Conservation (phyloP, 768 basidiomycete genomes). For the Boletus subcaerulescens region DNA sequence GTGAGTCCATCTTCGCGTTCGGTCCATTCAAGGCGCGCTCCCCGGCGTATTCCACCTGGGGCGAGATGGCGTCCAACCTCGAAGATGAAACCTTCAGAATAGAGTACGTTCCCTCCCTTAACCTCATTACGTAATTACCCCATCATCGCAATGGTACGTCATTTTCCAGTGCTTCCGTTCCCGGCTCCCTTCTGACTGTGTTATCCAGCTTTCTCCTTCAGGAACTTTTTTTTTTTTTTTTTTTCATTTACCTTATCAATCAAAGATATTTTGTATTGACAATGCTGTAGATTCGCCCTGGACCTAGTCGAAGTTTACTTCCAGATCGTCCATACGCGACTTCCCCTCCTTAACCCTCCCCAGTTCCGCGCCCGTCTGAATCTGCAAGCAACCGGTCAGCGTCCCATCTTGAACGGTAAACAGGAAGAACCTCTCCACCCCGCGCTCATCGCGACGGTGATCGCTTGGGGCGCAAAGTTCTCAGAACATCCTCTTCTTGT, state of each 20-base stretch:
- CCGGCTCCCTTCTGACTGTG: constrained; percentile 21
- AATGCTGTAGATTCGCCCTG: constrained; percentile 66
- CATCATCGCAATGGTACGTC: constrained; percentile 24
- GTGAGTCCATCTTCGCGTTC: constrained; percentile 37
- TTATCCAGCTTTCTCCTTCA: constrained; percentile 7
- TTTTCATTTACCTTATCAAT: constrained; percentile 27
- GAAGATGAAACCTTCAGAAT: constrained; percentile 70
- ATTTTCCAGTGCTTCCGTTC: constrained; percentile 14
- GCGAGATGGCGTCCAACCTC: constrained; percentile 68
- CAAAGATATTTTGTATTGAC: not conserved
- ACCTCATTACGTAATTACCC: constrained; percentile 31
- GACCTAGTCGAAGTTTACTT: constrained; percentile 96
- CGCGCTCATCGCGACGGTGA: constrained; percentile 77
- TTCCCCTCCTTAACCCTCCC: constrained; percentile 81
- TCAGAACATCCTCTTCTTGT: constrained; percentile 86
- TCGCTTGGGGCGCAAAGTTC: constrained; percentile 93
- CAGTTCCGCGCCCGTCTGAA: constrained; percentile 75
- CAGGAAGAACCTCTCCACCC: constrained; percentile 56
- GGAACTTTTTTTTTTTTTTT: constrained; percentile 14
- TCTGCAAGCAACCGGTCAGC: constrained; percentile 31
- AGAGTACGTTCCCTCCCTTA: constrained; percentile 64
- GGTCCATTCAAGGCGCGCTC: constrained; percentile 33
- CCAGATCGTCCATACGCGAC: constrained; percentile 85
- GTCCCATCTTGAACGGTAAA: constrained; percentile 17
- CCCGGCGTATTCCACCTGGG: constrained; percentile 67